These are phyloP conservation scores for Phlebiopsis flavidoalba DNA, from an alignment of 768 basidiomycete genomes.

Conservation along the genomic window DNA sequence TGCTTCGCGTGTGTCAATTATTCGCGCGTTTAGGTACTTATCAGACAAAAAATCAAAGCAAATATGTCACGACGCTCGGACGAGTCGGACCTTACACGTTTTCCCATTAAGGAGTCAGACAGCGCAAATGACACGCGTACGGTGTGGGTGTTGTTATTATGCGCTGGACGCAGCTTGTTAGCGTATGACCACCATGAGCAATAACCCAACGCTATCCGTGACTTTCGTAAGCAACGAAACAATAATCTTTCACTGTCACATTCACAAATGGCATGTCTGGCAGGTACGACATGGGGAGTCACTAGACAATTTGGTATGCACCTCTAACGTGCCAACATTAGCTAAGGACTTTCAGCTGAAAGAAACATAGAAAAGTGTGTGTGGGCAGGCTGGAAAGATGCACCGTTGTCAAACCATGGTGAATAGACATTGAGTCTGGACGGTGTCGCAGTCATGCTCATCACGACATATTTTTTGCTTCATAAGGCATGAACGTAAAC, in stretches of 20 bases:
- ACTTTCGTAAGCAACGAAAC: slow-evolving; percentile 14
- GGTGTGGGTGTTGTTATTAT: neutral
- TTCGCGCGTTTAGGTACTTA: neutral
- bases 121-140: neutral
- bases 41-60: neutral
- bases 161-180: neutral
- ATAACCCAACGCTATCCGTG: slow-evolving; percentile 10
- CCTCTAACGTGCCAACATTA: neutral
- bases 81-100: neutral
- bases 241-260: neutral
- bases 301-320: slow-evolving; percentile 63
- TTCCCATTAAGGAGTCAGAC: neutral
- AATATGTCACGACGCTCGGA: neutral
- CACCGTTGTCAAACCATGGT: slow-evolving; percentile 74
- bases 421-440: slow-evolving; percentile 11
- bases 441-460: neutral
- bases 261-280: neutral
- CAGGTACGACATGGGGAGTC: slow-evolving; percentile 81
- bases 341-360: neutral
- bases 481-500: slow-evolving; percentile 30
- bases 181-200: neutral
- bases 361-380: slow-evolving; percentile 39
- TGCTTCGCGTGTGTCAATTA: neutral
- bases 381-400: slow-evolving; percentile 77
- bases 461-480: neutral